Evolutionary conservation across 2,329 filamentous ascomycete genomes (phyloP), one percentile per base, ranked within the genome.

Genomic region (Aureobasidium namibiae): DNA sequence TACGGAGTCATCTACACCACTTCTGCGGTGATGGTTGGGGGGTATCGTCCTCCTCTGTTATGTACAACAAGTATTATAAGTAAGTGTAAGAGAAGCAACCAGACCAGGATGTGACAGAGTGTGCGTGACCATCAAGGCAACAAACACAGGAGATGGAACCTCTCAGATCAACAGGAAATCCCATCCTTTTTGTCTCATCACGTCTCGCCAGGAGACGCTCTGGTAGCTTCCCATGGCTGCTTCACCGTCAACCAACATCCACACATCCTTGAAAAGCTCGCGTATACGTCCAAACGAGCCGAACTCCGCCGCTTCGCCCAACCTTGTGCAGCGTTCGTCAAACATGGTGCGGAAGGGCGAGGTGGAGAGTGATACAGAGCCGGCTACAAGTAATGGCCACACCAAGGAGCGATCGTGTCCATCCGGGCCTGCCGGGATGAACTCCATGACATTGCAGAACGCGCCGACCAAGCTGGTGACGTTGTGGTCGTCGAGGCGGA

Each of bases 301-400:
- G 67, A 88, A 85, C 67, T 84, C 81, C 56, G 87, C 84, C n/a
- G 85, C 78, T 24, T 94, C 89, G 62, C 89, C 90, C 16, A 97
- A 82, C 64, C 84, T 81, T 11, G 80, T 79, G 61, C 88, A 80
- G 61, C 94, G 88, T 63, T 92, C 87, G 59, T 85, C 80, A 63
- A 97, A 88, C 70, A 94, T 85, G 38, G 74, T 73, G 64, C 92
- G 87, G 82, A 97, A 95, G 24, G 80, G 72, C 46, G 89, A 92
- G 60, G 78, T 80, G 1, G 87, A 81, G 1, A 85, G 80, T 61
- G 89, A 91, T 67, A 89, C 86, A 6, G 88, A 87, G 60, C 92
- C 94, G 44, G 88, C 88, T 59, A 97, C 85, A 46, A 97, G 85
- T 66, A 96, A 87, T 21, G 95, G 92, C 94, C 94, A 97, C 63